These are phyloP conservation scores for Monosporascus ibericus DNA, from an alignment of 2,329 filamentous ascomycete species.

Conservation along the genomic window DNA sequence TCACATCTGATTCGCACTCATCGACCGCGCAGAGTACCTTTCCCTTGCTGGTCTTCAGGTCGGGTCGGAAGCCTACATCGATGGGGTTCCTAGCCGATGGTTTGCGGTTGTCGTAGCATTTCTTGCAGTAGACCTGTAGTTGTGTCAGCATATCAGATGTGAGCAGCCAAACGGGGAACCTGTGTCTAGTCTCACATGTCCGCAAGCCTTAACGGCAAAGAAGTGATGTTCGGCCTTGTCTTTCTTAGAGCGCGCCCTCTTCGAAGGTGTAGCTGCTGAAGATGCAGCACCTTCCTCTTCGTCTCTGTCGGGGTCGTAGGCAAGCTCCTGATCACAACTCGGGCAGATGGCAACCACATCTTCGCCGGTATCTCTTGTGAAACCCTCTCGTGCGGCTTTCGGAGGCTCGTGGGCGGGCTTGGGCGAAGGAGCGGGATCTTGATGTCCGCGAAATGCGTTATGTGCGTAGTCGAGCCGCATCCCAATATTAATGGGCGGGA, in stretches of 20 bases:
- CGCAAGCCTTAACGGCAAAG: conserved; percentile 86
- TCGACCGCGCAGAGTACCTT: conserved; percentile 51
- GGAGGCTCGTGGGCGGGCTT: conserved; percentile 58
- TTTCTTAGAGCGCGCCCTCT: conserved; percentile 41
- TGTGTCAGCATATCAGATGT: conserved; percentile 13
- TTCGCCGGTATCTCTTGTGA: conserved; percentile 69
- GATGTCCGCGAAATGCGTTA: conserved; percentile 13
- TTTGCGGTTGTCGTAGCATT: conserved; percentile 53
- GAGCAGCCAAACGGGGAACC: background rate
- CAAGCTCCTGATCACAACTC: conserved; percentile 78
- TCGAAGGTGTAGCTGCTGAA: conserved; percentile 21
- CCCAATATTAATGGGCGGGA: conserved; percentile 1
- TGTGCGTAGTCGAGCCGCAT: conserved; percentile 21
- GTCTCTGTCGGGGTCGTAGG: conserved; percentile 53
- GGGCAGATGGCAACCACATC: conserved; percentile 75
- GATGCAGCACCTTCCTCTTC: conserved; percentile 19
- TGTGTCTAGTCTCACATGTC: conserved; percentile 60
- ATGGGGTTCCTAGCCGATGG: conserved; percentile 27
- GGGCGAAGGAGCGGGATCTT: conserved; percentile 13
- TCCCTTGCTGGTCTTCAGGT: conserved; percentile 21
- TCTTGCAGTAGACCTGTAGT: conserved; percentile 56
- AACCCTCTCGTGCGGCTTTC: conserved; percentile 63
- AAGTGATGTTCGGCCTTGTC: conserved; percentile 70
- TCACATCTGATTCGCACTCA: conserved; percentile 48
- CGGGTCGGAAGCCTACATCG: conserved; percentile 32